These are phyloP conservation scores for Themeda triandra DNA, from an alignment of 176 grass and related monocot genomes.

Conservation along the genomic window DNA sequence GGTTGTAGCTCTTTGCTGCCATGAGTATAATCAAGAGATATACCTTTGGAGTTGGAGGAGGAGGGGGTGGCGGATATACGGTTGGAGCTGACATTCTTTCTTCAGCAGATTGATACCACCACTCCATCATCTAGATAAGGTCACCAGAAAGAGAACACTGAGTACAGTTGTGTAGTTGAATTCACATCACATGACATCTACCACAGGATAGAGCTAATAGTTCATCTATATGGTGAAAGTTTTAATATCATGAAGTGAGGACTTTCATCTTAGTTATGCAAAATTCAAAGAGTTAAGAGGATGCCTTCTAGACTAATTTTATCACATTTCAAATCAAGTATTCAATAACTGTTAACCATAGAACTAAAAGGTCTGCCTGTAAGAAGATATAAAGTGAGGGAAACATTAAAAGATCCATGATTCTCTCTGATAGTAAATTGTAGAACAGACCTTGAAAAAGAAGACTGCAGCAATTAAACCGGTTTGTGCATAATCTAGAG, in stretches of 20 bases:
- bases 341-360: background rate
- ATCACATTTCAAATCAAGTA: background rate
- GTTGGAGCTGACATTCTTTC: conserved; percentile 95
- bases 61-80: conserved; percentile 91
- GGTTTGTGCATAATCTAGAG: conserved; percentile 94
- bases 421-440: conserved; percentile 6
- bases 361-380: background rate
- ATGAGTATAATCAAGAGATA: background rate
- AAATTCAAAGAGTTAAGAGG: background rate
- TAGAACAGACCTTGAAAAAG: conserved; percentile 92
- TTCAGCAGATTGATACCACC: conserved; percentile 99
- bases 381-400: conserved; percentile 4
- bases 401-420: background rate
- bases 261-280: background rate
- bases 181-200: conserved; percentile 11
- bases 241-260: background rate
- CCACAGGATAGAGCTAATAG: background rate
- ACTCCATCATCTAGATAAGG: conserved; percentile 93
- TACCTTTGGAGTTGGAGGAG: conserved; percentile 80
- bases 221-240: background rate
- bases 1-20: background rate
- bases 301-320: background rate
- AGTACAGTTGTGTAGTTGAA: background rate
- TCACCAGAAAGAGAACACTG: conserved; percentile 28
- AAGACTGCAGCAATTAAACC: conserved; percentile 97